Evolutionary conservation across 1,284 basidiomycete genomes (phyloP).

Genomic region (Ceratobasidium sp.): DNA sequence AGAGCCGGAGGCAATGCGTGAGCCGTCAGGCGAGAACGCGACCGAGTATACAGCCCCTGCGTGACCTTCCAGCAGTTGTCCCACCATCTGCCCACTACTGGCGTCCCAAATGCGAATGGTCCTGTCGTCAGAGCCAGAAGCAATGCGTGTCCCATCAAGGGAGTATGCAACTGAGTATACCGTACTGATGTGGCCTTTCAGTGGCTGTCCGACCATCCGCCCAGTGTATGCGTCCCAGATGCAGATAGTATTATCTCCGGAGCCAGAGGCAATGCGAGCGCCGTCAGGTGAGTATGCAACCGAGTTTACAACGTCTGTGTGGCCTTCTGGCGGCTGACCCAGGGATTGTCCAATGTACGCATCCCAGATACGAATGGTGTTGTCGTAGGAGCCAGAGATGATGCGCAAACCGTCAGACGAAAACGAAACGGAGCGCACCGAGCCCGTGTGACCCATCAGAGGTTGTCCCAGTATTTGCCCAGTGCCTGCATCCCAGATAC

Average conservation of each 20-base stretch:
- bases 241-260: background rate
- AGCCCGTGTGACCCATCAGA: no score
- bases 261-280: slow-evolving; percentile 14
- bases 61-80: no score
- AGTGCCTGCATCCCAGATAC: background rate
- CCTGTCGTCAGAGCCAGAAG: background rate
- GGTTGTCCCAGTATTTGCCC: no score
- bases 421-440: no score
- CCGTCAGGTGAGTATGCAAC: slow-evolving; percentile 35
- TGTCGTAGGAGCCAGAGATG: no score
- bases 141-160: background rate
- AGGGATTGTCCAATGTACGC: background rate
- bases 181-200: background rate
- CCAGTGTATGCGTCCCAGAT: slow-evolving; percentile 49
- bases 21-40: no score
- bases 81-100: no score
- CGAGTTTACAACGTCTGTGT: slow-evolving; percentile 12
- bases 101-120: slow-evolving; percentile 40
- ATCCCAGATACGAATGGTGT: no score
- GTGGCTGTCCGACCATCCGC: slow-evolving; percentile 8
- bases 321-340: slow-evolving; percentile 47
- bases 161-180: slow-evolving; percentile 38
- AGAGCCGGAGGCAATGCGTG: no score
- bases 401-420: no score
- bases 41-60: no score